Conservation (phyloP, 2,329 filamentous ascomycete genomes). For the Scedosporium aurantiacum region DNA sequence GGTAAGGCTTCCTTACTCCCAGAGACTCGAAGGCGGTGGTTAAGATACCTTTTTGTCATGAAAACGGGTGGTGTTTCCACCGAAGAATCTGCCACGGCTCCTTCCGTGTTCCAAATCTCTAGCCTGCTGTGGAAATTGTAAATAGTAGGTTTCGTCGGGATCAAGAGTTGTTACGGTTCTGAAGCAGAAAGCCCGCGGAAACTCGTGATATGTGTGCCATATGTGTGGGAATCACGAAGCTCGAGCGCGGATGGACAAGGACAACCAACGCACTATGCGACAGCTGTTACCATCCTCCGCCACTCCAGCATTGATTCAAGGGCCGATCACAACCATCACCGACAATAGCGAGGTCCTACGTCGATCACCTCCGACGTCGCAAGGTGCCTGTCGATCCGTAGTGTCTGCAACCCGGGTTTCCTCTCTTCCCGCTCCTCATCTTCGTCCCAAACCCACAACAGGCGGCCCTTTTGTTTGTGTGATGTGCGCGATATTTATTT, state of each 20-base stretch:
- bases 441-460: background rate
- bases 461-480: background rate
- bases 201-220: background rate
- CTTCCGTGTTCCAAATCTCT: no score
- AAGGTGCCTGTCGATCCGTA: background rate
- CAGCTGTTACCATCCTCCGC: background rate
- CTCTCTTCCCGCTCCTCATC: background rate
- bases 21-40: no score
- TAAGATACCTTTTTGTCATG: no score
- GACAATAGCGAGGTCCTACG: background rate
- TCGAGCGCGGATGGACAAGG: background rate
- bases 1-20: no score
- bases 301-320: background rate
- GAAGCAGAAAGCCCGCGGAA: background rate
- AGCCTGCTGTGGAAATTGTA: no score
- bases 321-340: background rate
- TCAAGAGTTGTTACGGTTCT: background rate
- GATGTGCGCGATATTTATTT: background rate
- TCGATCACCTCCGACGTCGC: conserved; percentile 4
- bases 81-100: no score
- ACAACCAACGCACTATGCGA: background rate
- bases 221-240: background rate
- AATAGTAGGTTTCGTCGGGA: background rate
- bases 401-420: background rate
- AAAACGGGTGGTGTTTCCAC: no score